A percentile compares a stretch with the other conserved stretches of the same genome.
These are phyloP conservation scores for Entomortierella parvispora DNA, from an alignment of 192 early-diverging fungal genomes.

Conservation along the genomic window DNA sequence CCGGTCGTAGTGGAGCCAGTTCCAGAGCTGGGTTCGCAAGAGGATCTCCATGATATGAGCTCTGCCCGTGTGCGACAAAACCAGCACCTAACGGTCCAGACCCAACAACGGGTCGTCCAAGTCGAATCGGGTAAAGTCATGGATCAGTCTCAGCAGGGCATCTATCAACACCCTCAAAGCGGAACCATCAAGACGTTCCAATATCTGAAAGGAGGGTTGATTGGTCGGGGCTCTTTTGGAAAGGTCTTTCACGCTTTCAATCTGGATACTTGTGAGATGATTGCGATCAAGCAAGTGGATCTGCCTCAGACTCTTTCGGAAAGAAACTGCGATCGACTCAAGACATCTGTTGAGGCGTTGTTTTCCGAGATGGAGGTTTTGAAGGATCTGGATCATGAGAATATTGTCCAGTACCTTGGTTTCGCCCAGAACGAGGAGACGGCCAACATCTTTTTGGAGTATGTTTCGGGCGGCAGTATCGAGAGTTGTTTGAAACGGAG, in stretches of 20 bases:
- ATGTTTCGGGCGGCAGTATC: slow-evolving; percentile 94
- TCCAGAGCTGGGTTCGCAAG: not conserved
- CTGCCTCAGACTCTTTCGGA: slow-evolving; percentile 65
- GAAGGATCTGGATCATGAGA: slow-evolving; percentile 83
- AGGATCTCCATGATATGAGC: slow-evolving; percentile 1
- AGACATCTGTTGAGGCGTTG: slow-evolving; percentile 65
- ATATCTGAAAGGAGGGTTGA: slow-evolving; percentile 81
- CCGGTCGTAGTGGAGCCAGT: not conserved
- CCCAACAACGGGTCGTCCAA: slow-evolving; percentile 18
- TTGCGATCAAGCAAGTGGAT: slow-evolving; percentile 87
- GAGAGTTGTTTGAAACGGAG: slow-evolving; percentile 77
- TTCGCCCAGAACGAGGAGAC: slow-evolving; percentile 67
- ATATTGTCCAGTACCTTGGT: slow-evolving; percentile 95
- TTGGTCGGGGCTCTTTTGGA: slow-evolving; percentile 88
- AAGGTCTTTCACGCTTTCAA: slow-evolving; percentile 82
- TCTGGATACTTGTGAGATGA: slow-evolving; percentile 76
- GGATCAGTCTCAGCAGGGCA: slow-evolving; percentile 41
- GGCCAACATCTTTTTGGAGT: slow-evolving; percentile 97
- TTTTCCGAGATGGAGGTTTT: slow-evolving; percentile 80
- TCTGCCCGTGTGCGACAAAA: not conserved
- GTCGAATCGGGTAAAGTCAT: slow-evolving; percentile 39
- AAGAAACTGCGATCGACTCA: slow-evolving; percentile 52
- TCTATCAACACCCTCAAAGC: slow-evolving; percentile 48
- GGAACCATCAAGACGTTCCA: slow-evolving; percentile 61
- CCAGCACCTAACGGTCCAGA: slow-evolving; percentile 1